Base-by-base conservation (phyloP, 495 filamentous ascomycete genomes). In the Xylaria acuta region DNA sequence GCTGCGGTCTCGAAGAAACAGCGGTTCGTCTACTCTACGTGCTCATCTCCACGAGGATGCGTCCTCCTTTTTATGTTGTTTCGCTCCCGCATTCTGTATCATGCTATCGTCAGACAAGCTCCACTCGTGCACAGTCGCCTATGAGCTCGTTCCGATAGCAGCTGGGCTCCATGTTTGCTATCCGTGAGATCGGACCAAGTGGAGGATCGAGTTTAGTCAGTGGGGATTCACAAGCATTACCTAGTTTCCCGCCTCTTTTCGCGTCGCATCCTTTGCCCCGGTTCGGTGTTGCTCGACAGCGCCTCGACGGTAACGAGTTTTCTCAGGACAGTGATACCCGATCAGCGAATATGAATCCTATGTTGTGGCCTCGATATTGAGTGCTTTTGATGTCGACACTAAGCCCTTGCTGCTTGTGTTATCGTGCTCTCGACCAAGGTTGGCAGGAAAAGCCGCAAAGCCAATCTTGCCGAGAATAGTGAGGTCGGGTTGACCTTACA, bases 141-240 rank as follows among this genome's bases (percentile, higher is more conserved):
- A 70, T 56, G 25, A 54, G 60, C 45, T 71, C 22, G 40, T 34
- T 54, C 16, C 59, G 59, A 53, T 45, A 56, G 34, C 43, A 63
- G 56, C 54, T 47, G 6, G 68, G 58, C 36, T 41, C 22, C 59
- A 60, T 47, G 58, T 47, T 71, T 54, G 43, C 47, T 65, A 38
- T 51, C 62, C 63, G 25, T 11, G 30, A 60, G 51, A 67, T 34
- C 45, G 16, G 8, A n/a, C 63, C 63, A 67, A 66, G 63, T 67
- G 70, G 70, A 66, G 70, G 68, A 32, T 2, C 40, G 30, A 45
- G 25, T 47, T 40, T 72, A 72, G 62, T 66, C 25, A 3, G 69
- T 66, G 69, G 69, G 51, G 62, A 11, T n/a, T 65, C 30, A 32
- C 36, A n/a, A n/a, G n/a, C n/a, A 38, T 38, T 38, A 7, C 7